Evolutionary conservation across 352 stramenopile species (phyloP).

Genomic region (Phytophthora sansomeana): DNA sequence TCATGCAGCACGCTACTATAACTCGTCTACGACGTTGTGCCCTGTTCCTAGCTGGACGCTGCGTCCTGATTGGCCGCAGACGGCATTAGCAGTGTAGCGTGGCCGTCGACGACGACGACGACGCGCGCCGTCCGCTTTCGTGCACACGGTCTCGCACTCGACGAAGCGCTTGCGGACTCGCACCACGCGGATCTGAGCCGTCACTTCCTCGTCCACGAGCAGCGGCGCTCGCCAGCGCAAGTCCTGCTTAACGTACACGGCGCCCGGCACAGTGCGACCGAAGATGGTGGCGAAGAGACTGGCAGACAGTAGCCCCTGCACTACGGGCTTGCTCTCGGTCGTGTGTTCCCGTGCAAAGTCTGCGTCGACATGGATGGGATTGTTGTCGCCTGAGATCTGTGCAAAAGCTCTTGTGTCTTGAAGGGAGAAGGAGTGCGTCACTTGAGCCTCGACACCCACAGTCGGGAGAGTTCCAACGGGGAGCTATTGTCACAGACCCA

Average conservation of each 20-base stretch:
- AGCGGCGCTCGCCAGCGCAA: constrained; percentile 73
- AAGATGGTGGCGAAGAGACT: constrained; percentile 89
- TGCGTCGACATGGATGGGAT: constrained; percentile 80
- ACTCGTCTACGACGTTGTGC: not conserved
- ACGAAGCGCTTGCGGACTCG: constrained; percentile 73
- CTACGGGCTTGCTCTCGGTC: constrained; percentile 51
- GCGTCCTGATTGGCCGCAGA: constrained; percentile 11
- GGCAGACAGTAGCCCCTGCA: constrained; percentile 83
- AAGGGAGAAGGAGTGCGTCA: constrained; percentile 70
- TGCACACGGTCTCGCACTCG: constrained; percentile 74
- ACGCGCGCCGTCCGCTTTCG: constrained; percentile 55
- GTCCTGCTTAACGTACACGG: constrained; percentile 79
- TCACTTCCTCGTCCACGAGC: constrained; percentile 67
- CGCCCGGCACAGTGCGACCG: constrained; percentile 68
- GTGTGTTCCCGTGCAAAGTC: constrained; percentile 38
- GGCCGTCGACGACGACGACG: constrained; percentile 69
- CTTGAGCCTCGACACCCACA: constrained; percentile 63
- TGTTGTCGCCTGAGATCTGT: constrained; percentile 70
- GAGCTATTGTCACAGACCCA: constrained; percentile 46
- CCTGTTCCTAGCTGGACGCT: not conserved
- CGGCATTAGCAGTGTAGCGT: constrained; percentile 71
- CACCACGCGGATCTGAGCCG: constrained; percentile 67
- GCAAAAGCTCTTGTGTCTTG: constrained; percentile 73
- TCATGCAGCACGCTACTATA: too few species aligned
- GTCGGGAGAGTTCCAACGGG: constrained; percentile 47